Evolutionary conservation across 2,329 filamentous ascomycete species (phyloP).

Genomic region (Tympanopsis confertula): DNA sequence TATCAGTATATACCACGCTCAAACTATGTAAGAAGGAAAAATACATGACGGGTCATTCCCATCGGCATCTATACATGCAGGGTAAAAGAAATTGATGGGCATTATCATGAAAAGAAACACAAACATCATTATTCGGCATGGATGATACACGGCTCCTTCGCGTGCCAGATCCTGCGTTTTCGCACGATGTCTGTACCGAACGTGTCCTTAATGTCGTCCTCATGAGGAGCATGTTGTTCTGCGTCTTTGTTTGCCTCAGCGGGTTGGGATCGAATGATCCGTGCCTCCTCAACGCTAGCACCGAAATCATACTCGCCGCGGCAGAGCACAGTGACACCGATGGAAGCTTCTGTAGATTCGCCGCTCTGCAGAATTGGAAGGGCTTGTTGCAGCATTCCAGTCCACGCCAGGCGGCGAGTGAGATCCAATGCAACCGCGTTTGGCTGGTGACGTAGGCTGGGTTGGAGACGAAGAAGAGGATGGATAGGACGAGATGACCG

Average conservation of each 20-base stretch:
- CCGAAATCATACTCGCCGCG: constrained; percentile 41
- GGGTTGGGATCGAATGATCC: constrained; percentile 15
- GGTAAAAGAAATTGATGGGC: too few species aligned
- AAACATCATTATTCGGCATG: constrained; percentile 20
- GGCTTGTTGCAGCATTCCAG: constrained; percentile 38
- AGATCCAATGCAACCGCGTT: constrained; percentile 41
- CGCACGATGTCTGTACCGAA: constrained; percentile 23
- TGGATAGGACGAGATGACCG: constrained; percentile 33
- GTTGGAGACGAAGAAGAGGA: constrained; percentile 40
- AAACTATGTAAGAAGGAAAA: too few species aligned
- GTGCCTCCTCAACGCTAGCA: constrained; percentile 39
- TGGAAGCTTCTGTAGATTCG: constrained; percentile 23
- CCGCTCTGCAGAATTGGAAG: constrained; percentile 32
- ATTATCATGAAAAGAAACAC: too few species aligned
- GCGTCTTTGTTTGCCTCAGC: constrained; percentile 5
- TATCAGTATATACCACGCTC: too few species aligned
- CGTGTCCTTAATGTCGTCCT: constrained; percentile 18
- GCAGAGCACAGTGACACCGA: constrained; percentile 38
- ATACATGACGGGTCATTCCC: too few species aligned
- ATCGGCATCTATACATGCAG: too few species aligned
- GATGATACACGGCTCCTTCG: constrained; percentile 28
- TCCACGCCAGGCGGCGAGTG: constrained; percentile 39
- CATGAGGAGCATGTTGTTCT: constrained; percentile 9
- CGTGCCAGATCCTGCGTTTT: constrained; percentile 28
- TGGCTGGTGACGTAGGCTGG: constrained; percentile 36